Evolutionary conservation across 768 basidiomycete species (phyloP).

Genomic region (Kwoniella pini): DNA sequence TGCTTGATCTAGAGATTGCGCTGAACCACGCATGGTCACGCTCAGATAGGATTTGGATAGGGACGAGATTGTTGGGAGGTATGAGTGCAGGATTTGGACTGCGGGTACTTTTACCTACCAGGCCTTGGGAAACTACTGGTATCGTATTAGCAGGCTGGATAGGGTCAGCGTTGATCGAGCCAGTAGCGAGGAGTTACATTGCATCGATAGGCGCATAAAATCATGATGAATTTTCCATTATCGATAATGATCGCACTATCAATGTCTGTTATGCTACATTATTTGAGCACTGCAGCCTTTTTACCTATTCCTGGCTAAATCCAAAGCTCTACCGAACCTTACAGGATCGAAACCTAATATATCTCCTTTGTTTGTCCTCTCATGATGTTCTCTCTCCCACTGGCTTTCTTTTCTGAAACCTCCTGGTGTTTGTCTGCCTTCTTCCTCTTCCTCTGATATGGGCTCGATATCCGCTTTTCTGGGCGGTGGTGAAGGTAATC

Average conservation of each 20-base stretch:
- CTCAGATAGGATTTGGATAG: conserved; percentile 41
- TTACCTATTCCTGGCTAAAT: too few relatives aligned
- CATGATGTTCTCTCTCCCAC: neutral
- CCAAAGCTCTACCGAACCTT: conserved; percentile 12
- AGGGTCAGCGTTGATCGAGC: conserved; percentile 20
- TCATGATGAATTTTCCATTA: too few relatives aligned
- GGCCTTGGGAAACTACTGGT: conserved; percentile 45
- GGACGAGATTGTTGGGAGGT: conserved; percentile 47
- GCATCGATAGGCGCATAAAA: too few relatives aligned
- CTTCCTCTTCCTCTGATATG: conserved; percentile 3
- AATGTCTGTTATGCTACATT: too few relatives aligned
- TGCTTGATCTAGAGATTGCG: neutral
- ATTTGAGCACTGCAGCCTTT: too few relatives aligned
- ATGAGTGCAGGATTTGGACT: conserved; percentile 54
- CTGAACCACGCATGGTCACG: conserved; percentile 18
- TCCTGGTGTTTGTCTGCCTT: conserved; percentile 1
- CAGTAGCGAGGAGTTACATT: neutral
- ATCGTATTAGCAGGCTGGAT: conserved; percentile 50
- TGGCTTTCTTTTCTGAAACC: neutral
- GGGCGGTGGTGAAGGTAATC: conserved; percentile 17
- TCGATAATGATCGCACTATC: too few relatives aligned
- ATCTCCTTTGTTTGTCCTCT: neutral
- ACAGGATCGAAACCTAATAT: conserved; percentile 17
- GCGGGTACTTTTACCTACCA: conserved; percentile 48
- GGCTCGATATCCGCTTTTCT: conserved; percentile 6